Conservation (phyloP, 768 basidiomycete genomes). For the Aureoboletus auriporus region DNA sequence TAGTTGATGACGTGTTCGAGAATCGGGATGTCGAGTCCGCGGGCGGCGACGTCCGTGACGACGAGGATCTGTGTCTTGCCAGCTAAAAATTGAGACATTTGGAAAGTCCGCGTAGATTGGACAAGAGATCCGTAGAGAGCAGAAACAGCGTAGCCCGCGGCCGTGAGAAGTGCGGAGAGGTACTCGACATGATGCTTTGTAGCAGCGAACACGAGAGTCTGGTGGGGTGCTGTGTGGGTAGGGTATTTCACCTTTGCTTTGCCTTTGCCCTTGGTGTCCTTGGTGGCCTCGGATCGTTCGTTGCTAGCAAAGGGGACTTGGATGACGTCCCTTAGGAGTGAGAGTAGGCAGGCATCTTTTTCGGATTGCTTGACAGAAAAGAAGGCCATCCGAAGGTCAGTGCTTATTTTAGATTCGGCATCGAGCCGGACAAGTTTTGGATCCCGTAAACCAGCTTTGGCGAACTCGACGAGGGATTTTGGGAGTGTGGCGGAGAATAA, state of each 20-base stretch:
- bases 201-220: slow-evolving; percentile 91
- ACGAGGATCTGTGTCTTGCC: slow-evolving; percentile 81
- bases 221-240: slow-evolving; percentile 69
- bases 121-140: slow-evolving; percentile 96
- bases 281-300: slow-evolving; percentile 14
- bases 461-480: slow-evolving; percentile 93
- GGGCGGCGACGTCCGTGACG: slow-evolving; percentile 96
- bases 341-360: slow-evolving; percentile 88
- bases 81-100: slow-evolving; percentile 87
- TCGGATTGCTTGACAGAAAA: slow-evolving; percentile 89
- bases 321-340: slow-evolving; percentile 84
- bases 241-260: slow-evolving; percentile 46
- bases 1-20: slow-evolving; percentile 97
- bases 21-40: slow-evolving; percentile 96
- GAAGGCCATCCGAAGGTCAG: slow-evolving; percentile 92
- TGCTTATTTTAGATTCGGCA: slow-evolving; percentile 91
- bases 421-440: slow-evolving; percentile 97
- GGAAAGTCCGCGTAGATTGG: slow-evolving; percentile 81
- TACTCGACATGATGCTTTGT: slow-evolving; percentile 99
- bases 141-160: slow-evolving; percentile 85
- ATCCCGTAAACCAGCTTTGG: slow-evolving; percentile 92
- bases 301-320: slow-evolving; percentile 60
- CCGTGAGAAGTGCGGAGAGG: slow-evolving; percentile 67
- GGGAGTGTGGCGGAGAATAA: slow-evolving; percentile 97
- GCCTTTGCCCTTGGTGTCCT: slow-evolving; percentile 44